Base-by-base conservation (phyloP, 2,329 filamentous ascomycete genomes). In the Westerdykella sp. region DNA sequence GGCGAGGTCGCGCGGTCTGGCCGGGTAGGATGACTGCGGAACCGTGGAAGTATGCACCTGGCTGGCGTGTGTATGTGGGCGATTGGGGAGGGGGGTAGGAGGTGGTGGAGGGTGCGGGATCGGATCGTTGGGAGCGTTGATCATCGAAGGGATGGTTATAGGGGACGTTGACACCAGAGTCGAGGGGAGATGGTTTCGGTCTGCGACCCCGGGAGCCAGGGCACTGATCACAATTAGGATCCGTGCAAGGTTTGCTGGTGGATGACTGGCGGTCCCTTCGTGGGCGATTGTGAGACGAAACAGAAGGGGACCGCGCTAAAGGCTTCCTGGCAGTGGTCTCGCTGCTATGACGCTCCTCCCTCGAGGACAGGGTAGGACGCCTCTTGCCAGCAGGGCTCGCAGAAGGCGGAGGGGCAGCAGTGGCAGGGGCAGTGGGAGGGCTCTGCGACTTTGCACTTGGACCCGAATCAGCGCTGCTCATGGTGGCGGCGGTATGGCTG, bases 401-500 rank as follows among this genome's bases (percentile, higher is more conserved):
- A 13, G 54, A 42, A 11, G 53, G 45, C 37, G 50, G 45, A 25
- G 51, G 43, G 42, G 53, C 46, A 39, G 49, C 22, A 43, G 36
- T 41, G 43, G 45, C 44, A 36, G 52, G 42, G n/a, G 45, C 43
- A 34, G 41, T 44, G 21, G 61, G 54, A 36, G 61, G 58, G 49
- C 56, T 61, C 46, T 56, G 54, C 42, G 56, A 56, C 43, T 55
- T 53, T 48, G 57, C 54, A 62, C 66, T 68, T 67, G 69, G 69
- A 51, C 63, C 69, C 59, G 74, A 74, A 71, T 75, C 67, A 72
- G 73, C 72, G 68, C 73, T 73, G 57, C 62, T 66, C 64, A 72
- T 68, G 48, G 74, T 73, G 50, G 73, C 72, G 52, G 70, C 71
- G 55, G 76, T 78, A 57, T 73, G 72, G 68, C 77, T 80, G 50